These are phyloP conservation scores for Arabidopsis suecica DNA, from an alignment of 345 rosid species.

Conservation along the genomic window DNA sequence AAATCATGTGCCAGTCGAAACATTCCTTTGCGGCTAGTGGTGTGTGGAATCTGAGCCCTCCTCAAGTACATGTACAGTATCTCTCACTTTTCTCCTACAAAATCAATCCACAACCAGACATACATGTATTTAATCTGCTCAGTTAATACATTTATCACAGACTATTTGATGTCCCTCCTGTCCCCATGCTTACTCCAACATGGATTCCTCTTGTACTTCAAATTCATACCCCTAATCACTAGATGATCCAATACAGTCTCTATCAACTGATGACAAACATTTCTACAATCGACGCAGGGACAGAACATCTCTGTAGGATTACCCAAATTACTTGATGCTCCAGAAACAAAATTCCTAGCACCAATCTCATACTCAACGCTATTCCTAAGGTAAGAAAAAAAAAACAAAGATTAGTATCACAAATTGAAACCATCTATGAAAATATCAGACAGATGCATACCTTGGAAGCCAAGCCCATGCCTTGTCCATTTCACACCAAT, in stretches of 20 bases:
- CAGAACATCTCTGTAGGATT: neutral
- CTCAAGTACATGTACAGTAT: neutral
- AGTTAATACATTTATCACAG: too few species aligned
- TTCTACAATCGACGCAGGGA: neutral
- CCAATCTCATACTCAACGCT: neutral
- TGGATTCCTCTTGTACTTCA: too few species aligned
- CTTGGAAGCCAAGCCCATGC: too few species aligned
- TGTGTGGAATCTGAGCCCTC: neutral
- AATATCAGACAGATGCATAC: too few species aligned
- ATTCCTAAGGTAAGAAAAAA: neutral
- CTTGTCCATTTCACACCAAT: too few species aligned
- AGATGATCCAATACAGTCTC: too few species aligned
- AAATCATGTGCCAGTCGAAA: neutral
- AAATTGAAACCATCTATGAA: too few species aligned
- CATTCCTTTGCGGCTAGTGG: neutral
- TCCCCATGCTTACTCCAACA: too few species aligned
- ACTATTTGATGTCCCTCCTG: too few species aligned
- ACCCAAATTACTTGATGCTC: neutral
- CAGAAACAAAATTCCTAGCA: neutral
- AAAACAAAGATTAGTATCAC: too few species aligned
- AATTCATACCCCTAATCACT: too few species aligned
- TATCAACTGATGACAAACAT: neutral
- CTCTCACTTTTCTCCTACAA: neutral
- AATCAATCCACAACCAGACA: neutral
- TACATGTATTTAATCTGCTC: too few species aligned